Evolutionary conservation across 2,329 filamentous ascomycete genomes (phyloP).

Genomic region (Ceratocystis cubensis): DNA sequence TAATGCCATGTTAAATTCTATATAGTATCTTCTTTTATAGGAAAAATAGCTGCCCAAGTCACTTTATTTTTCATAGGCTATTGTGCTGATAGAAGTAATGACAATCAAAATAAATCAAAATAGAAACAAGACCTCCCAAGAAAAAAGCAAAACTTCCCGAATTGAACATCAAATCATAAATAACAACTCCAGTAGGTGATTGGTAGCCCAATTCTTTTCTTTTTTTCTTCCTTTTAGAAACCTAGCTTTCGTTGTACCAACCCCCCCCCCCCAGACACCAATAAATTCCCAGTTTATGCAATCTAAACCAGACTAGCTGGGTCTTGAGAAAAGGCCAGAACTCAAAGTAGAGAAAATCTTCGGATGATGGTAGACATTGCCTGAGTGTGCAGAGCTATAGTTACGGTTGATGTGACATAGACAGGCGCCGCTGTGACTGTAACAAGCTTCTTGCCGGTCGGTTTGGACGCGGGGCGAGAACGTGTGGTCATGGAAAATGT

Average conservation of each 20-base stretch:
- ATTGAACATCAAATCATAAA: background rate
- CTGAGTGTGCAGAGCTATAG: slow-evolving; percentile 12
- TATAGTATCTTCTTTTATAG: background rate
- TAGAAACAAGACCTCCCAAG: background rate
- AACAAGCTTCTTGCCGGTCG: slow-evolving; percentile 18
- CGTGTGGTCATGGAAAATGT: slow-evolving; percentile 9
- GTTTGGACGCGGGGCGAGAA: background rate
- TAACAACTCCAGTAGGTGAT: no score
- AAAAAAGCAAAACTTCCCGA: background rate
- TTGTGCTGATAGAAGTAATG: no score
- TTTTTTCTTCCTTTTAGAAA: no score
- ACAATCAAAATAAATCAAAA: background rate
- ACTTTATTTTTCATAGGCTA: no score
- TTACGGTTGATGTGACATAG: slow-evolving; percentile 29
- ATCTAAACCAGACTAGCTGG: background rate
- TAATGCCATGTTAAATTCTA: background rate
- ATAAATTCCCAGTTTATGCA: background rate
- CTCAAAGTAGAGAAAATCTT: slow-evolving; percentile 11
- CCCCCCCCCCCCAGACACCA: no score
- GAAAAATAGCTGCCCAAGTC: no score
- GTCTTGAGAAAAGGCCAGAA: slow-evolving; percentile 12
- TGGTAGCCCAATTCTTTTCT: no score
- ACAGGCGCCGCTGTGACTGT: slow-evolving; percentile 25
- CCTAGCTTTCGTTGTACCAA: no score
- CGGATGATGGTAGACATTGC: slow-evolving; percentile 12